These are phyloP conservation scores for Tetrahymena borealis DNA, from an alignment of 73 alveolate species.

Conservation along the genomic window DNA sequence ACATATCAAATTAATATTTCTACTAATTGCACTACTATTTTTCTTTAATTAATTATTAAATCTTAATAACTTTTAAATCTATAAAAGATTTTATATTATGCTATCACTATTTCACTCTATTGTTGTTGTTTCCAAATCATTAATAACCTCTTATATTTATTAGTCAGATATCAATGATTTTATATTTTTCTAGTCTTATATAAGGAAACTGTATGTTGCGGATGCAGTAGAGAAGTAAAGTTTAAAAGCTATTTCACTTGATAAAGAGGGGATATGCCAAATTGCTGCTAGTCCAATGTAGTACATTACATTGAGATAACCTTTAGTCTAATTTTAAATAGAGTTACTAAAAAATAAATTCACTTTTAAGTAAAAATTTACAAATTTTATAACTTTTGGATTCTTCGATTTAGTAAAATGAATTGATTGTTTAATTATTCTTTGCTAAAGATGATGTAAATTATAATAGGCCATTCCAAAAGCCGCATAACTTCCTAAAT, in stretches of 20 bases:
- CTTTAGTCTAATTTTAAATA: not conserved
- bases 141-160: not conserved
- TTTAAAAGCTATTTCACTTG: constrained; percentile 24
- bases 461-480: constrained; percentile 32
- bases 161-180: not conserved
- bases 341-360: not conserved
- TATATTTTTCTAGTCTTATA: not conserved
- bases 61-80: not conserved
- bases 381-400: constrained; percentile 17
- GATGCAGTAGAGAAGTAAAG: not conserved
- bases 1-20: too few species aligned
- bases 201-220: not conserved
- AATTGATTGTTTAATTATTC: constrained; percentile 14
- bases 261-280: constrained; percentile 35
- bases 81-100: not conserved
- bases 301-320: constrained; percentile 11
- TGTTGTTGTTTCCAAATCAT: not conserved
- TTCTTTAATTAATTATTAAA: too few species aligned
- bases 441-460: constrained; percentile 11
- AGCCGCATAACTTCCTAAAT: constrained; percentile 20
- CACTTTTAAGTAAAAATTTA: not conserved
- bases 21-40: too few species aligned
- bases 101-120: not conserved
- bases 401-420: constrained; percentile 36
- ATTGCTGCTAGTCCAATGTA: constrained; percentile 19